These are phyloP conservation scores for Rhododendron vialii DNA, from an alignment of 148 eudicot genomes.

Conservation along the genomic window DNA sequence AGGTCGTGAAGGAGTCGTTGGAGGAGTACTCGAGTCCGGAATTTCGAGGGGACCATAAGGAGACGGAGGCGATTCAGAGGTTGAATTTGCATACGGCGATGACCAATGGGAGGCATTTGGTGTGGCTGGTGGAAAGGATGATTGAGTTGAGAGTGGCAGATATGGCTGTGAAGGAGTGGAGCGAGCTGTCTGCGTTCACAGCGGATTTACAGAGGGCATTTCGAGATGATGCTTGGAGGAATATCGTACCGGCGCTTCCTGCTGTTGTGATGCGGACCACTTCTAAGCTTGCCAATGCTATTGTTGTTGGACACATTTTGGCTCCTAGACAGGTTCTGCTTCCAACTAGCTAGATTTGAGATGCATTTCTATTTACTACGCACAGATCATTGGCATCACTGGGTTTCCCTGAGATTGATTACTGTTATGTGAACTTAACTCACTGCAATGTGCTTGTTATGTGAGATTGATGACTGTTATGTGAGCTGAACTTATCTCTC, in stretches of 20 bases:
- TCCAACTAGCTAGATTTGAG: background rate
- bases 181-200: conserved; percentile 64
- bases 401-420: background rate
- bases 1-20: conserved; percentile 62
- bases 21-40: conserved; percentile 89
- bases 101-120: conserved; percentile 76
- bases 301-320: conserved; percentile 65
- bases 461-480: background rate
- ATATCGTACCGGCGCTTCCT: conserved; percentile 77
- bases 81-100: conserved; percentile 68
- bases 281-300: conserved; percentile 64
- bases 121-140: conserved; percentile 96
- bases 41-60: conserved; percentile 73
- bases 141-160: conserved; percentile 83
- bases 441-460: no score
- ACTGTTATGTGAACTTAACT: no score
- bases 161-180: conserved; percentile 74
- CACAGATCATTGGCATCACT: background rate
- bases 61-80: conserved; percentile 91
- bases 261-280: conserved; percentile 69
- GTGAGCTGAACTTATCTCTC: background rate
- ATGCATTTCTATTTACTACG: background rate
- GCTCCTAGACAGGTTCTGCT: conserved; percentile 61
- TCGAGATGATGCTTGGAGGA: conserved; percentile 84
- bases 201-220: conserved; percentile 85